Base-by-base conservation (phyloP, 1,139 yeast genomes). In the Debaryomyces subglobosus region DNA sequence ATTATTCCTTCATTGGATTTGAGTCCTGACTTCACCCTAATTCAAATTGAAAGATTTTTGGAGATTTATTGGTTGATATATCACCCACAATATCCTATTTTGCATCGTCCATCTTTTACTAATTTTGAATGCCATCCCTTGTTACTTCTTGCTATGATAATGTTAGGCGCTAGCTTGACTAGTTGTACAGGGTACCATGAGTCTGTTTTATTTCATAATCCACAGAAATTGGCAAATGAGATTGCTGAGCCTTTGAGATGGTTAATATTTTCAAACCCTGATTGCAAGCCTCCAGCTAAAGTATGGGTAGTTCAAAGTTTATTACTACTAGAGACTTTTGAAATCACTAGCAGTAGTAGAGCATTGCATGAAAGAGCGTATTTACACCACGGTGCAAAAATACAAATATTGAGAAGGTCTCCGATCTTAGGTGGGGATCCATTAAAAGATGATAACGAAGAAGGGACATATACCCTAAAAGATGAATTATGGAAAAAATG, bases 301-400 rank as follows among this genome's bases (percentile, higher is more conserved):
- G 71, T 82, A 2, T 85, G 88, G 84, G 79, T 85, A 5, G 71
- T 86, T 38, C 92, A 86, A 60, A 74, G 85, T 45, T 67, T 86
- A 42, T 62, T 84, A 43, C 58, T 86, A 39, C 63, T 86, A 21
- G 91, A 86, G 59, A 73, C 79, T 49, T 84, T 77, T 60, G 95
- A 87, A 59, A 78, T 83, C 50, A 58, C 62, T 5, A 56, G 59
- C 35, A 62, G 83, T 35, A 67, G 73, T 52, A 66, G 87, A 47
- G 63, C 64, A 20, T 63, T 85, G 47, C 92, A 86, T 60, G 92
- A 86, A 58, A 65, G 95, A 41, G 86, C 88, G 0, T 85, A 81
- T 57, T 70, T 87, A 7, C 90, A 87, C 56, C 92, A 86, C 61
- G 92, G 89, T 3, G 79, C 89, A 0, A 83, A 87, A 3, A 79